Evolutionary conservation across 176 grass and related monocot genomes (phyloP).

Genomic region (Pharus latifolius): DNA sequence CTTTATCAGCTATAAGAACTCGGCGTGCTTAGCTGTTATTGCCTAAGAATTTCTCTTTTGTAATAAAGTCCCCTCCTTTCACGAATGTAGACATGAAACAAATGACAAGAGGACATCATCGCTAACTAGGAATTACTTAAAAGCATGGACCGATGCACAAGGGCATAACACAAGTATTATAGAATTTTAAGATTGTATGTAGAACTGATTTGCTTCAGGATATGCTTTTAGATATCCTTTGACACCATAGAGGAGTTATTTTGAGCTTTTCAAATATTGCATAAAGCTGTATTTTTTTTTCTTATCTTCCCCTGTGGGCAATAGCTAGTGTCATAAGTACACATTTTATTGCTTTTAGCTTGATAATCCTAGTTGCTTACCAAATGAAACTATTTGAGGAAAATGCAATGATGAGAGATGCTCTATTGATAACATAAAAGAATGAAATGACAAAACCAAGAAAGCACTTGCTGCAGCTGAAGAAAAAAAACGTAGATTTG

Average conservation of each 20-base stretch:
- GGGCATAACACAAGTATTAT: not conserved
- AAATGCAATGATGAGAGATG: not conserved
- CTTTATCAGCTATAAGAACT: no score
- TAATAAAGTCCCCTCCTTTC: not conserved
- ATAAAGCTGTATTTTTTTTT: not conserved
- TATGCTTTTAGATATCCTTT: not conserved
- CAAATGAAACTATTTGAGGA: no score
- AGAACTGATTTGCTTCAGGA: not conserved
- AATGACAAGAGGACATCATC: not conserved
- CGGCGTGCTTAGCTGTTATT: not conserved
- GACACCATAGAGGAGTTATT: not conserved
- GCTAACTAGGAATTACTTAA: not conserved
- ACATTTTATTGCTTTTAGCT: not conserved
- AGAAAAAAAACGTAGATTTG: not conserved
- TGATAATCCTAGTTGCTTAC: not conserved
- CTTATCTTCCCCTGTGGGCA: not conserved
- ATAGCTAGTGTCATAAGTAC: not conserved
- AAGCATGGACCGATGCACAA: not conserved
- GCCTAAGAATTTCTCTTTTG: not conserved
- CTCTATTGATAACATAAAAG: not conserved
- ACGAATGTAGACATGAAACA: not conserved
- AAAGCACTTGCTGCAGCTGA: not conserved
- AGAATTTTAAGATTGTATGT: constrained; percentile 3
- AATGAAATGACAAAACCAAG: not conserved
- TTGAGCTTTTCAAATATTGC: not conserved